Percentiles rank a stretch among this genome's conserved stretches.
These are phyloP conservation scores for Saprolegnia diclina DNA, from an alignment of 352 stramenopile genomes.

Conservation along the genomic window DNA sequence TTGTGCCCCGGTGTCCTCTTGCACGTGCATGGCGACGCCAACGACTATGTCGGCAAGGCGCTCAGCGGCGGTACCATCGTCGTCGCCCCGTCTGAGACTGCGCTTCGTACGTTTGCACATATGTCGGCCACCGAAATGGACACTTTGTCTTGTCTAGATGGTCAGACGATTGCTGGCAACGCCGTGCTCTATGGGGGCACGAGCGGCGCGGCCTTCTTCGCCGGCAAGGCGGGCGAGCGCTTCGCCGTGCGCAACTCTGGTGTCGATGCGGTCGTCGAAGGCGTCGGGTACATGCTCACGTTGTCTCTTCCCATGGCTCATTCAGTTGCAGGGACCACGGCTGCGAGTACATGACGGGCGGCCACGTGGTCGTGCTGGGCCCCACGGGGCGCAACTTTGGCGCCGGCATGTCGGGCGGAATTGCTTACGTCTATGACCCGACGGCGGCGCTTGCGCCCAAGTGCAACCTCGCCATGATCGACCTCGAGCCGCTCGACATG, in stretches of 20 bases:
- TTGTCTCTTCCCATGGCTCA: neutral
- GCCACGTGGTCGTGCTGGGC: conserved; percentile 89
- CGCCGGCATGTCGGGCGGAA: conserved; percentile 93
- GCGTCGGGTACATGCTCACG: conserved; percentile 56
- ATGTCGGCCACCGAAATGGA: conserved; percentile 35
- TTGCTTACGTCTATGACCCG: conserved; percentile 96
- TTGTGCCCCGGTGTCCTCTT: conserved; percentile 91
- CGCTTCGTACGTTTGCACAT: neutral
- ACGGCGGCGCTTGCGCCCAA: conserved; percentile 86
- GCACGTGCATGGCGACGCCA: conserved; percentile 90
- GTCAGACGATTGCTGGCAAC: conserved; percentile 92
- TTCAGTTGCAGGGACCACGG: conserved; percentile 74
- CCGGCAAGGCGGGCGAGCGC: conserved; percentile 92
- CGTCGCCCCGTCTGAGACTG: conserved; percentile 61
- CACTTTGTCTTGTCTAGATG: conserved; percentile 36
- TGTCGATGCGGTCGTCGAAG: conserved; percentile 93
- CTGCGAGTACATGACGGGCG: conserved; percentile 98
- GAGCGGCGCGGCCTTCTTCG: conserved; percentile 91
- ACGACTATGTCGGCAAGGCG: conserved; percentile 95
- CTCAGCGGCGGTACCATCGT: conserved; percentile 90
- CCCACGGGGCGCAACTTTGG: conserved; percentile 94
- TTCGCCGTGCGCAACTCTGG: conserved; percentile 97
- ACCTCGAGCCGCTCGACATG: conserved; percentile 67
- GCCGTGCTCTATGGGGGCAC: conserved; percentile 94
- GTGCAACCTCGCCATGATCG: conserved; percentile 97